A percentile compares a stretch with the other conserved stretches of the same genome.
phyloP scores from a whole-genome alignment of 2,329 filamentous ascomycete genomes.

The Pyrenophora teres region DNA sequence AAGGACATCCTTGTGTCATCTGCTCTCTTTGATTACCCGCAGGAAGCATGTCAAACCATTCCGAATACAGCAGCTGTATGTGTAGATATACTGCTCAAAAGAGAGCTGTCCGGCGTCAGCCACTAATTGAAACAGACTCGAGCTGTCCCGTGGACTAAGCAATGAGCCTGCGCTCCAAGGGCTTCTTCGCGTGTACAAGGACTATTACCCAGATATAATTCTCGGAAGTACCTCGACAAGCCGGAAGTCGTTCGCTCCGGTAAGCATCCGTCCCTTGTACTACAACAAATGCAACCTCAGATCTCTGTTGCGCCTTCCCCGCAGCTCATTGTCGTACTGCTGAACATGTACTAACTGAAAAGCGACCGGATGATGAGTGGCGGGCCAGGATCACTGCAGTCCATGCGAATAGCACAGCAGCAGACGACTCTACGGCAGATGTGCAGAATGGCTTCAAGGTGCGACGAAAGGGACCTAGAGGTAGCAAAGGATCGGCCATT shows the following conservation, averaged over 20 bases:
- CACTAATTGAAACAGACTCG: constrained; percentile 48
- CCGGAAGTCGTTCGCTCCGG: constrained; percentile 46
- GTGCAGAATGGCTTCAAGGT: constrained; percentile 67
- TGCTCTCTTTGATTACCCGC: constrained; percentile 77
- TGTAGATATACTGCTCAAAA: not conserved
- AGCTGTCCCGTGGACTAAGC: constrained; percentile 53
- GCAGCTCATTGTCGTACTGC: constrained; percentile 20
- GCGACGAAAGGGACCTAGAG: constrained; percentile 57
- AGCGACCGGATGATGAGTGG: constrained; percentile 78
- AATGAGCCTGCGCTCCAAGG: constrained; percentile 77
- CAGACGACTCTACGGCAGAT: constrained; percentile 43
- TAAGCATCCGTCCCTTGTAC: constrained; percentile 38
- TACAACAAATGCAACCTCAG: constrained; percentile 15
- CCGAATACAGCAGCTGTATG: constrained; percentile 72
- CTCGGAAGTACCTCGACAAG: constrained; percentile 66
- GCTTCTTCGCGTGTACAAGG: constrained; percentile 81
- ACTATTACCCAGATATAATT: constrained; percentile 89
- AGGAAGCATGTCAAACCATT: constrained; percentile 84
- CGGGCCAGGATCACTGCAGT: constrained; percentile 68
- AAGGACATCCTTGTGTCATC: constrained; percentile 66
- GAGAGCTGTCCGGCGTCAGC: not conserved
- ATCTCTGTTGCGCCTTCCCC: constrained; percentile 15
- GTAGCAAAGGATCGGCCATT: constrained; percentile 56
- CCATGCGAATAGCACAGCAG: constrained; percentile 60
- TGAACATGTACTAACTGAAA: constrained; percentile 29